Evolutionary conservation across 2,329 filamentous ascomycete genomes (phyloP), one percentile per base, ranked within the genome.

Genomic region (Penicillium polonicum): DNA sequence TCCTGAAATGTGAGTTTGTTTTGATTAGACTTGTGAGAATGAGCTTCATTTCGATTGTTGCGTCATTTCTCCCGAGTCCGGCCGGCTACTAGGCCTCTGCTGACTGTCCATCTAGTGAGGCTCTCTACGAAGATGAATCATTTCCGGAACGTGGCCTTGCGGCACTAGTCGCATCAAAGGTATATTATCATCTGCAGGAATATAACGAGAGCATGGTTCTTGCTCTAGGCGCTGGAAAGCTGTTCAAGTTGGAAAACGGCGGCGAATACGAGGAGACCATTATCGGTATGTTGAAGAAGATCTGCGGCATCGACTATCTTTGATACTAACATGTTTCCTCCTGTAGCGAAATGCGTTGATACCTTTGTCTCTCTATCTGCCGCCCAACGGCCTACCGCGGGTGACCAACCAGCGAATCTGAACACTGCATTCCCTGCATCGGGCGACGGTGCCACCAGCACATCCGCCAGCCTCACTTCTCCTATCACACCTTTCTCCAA

Each of bases 201-300:
- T 99, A 99, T 81, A 94, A 97, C 74, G 94, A 99, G 80, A 97
- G 93, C 78, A 97, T 99, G 93, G 90, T 91, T 52, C 97, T 99
- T 77, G 94, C 94, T 63, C 85, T 99, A 45, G 92, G 92, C 58
- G 92, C 94, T 25, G 94, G 94, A 60, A 91, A 97, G 73, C 87
- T 96, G 49, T 97, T 99, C 82, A 91, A 95, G 79, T 85, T 97
- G 65, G 90, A 97, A 70, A 84, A 88, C 54, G 88, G 90, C 52
- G 90, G 91, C 76, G 94, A 99, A 80, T 99, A 96, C 72, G 94
- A 99, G 77, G 92, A 99, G 80, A 99, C 94, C 57, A 97, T 99
- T 79, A 92, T 97, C 75, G 93, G 83, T 85, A 76, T 70, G 79
- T 74, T 53, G 38, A 27, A 15, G 4, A 36, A 42, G 33, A 13